These are phyloP conservation scores for Exserohilum rostratum DNA, from an alignment of 2,329 filamentous ascomycete genomes.

Conservation along the genomic window DNA sequence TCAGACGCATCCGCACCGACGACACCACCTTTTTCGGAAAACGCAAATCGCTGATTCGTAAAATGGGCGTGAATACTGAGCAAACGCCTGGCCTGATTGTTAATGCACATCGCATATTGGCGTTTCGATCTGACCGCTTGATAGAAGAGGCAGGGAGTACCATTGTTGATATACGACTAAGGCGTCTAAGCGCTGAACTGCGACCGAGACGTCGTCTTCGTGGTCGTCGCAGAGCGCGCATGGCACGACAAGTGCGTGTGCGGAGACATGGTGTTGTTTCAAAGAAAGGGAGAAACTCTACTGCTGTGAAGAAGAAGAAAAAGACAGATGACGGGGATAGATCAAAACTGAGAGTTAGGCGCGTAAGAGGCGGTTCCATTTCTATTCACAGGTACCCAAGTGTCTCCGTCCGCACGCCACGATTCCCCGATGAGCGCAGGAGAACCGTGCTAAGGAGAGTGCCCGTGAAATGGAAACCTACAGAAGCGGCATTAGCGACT, in stretches of 20 bases:
- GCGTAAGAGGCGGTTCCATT: no score
- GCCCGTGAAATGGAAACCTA: not conserved
- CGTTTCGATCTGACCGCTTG: not conserved
- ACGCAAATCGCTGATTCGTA: constrained; percentile 1
- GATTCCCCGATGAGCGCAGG: no score
- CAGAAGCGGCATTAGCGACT: not conserved
- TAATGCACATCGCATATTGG: not conserved
- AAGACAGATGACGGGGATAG: no score
- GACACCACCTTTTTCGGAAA: not conserved
- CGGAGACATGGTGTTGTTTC: no score
- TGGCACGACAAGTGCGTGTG: no score
- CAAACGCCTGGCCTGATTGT: not conserved
- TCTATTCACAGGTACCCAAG: no score
- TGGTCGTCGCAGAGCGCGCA: no score
- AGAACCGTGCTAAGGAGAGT: not conserved
- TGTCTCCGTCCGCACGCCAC: no score
- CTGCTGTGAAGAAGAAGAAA: no score
- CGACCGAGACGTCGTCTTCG: no score
- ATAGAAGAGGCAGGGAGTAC: not conserved
- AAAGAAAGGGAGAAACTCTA: not conserved
- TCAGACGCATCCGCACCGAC: not conserved
- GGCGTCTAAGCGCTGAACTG: not conserved
- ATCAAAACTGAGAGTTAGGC: no score
- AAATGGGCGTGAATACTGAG: not conserved
- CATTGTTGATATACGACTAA: not conserved